Base-by-base conservation (phyloP, 495 filamentous ascomycete species). In the Zalerion maritima region DNA sequence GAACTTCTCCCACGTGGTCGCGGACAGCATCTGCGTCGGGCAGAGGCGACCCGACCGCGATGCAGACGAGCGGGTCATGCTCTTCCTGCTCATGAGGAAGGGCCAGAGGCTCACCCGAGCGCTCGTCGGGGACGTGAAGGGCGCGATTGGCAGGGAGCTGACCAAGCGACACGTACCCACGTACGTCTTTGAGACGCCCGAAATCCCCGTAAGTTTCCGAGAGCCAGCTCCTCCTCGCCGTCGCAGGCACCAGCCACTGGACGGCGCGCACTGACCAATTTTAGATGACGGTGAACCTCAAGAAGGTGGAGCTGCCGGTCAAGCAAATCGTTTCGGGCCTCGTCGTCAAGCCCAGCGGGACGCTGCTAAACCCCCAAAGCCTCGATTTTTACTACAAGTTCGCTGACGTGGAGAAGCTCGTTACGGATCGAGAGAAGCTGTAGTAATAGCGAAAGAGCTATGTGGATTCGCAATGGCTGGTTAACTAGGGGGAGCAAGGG, bases 221-320 rank as follows among this genome's bases (percentile, higher is more conserved):
- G 26, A 21, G 31, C n/a, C 14, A 31, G 11, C 0, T 18, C 1
- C 31, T 2, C 24, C 12, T 28, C 28, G 5, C n/a, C n/a, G 19
- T 1, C 9, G 3, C 1, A 6, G n/a, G 13, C 7, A 5, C 13
- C 18, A 22, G 19, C 16, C 23, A 24, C 18, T 37, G 24, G 16
- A 15, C 24, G n/a, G 13, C 20, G 29, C 35, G 21, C 31, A 19
- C 29, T 32, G 28, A 10, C 6, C 22, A 41, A 12, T 26, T 35
- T 21, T 39, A 81, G 75, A 78, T 72, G 1, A 86, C 81, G 4
- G 72, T 89, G 31, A 89, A 86, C 49, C 46, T 78, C 12, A 89
- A 86, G 47, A 89, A 89, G 49, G 81, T 89, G 13, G 81, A 89
- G 43, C 45, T 89, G 6, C 79, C 81, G 2, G 76, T 89, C 14